Conservation (phyloP, 148 eudicot species). For the Chenopodium berlandieri region DNA sequence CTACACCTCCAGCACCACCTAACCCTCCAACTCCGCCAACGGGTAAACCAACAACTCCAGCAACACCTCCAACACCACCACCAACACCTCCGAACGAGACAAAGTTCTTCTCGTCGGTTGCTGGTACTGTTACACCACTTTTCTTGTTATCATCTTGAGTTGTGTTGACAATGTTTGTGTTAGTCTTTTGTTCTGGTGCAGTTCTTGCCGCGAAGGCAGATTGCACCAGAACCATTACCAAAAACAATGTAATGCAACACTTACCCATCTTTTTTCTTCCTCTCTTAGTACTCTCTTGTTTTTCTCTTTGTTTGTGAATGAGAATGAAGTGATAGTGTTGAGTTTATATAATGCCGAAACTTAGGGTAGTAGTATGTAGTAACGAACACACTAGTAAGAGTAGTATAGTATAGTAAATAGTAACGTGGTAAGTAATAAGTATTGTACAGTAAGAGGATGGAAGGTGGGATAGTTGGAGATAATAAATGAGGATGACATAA, state of each 20-base stretch:
- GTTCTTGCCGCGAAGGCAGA: constrained; percentile 14
- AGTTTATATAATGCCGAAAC: constrained; percentile 18
- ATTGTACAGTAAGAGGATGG: constrained; percentile 2
- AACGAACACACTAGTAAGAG: too few species aligned
- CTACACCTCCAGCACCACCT: constrained; percentile 22
- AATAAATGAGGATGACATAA: constrained; percentile 9
- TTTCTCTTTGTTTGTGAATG: neutral
- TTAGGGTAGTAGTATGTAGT: neutral
- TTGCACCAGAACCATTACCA: constrained; percentile 17
- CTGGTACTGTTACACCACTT: neutral
- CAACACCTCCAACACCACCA: constrained; percentile 13
- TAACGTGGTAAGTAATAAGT: too few species aligned
- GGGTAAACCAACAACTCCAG: neutral
- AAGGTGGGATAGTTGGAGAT: constrained; percentile 12
- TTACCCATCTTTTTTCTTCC: constrained; percentile 3
- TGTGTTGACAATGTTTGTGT: constrained; percentile 3
- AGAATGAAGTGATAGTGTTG: constrained; percentile 3
- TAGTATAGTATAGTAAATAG: too few species aligned
- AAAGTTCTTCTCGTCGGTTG: constrained; percentile 21
- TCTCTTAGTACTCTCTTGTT: neutral
- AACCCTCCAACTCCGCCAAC: neutral
- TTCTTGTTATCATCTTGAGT: neutral
- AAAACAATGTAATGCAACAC: neutral
- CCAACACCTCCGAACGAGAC: constrained; percentile 14
- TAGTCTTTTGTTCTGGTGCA: neutral